Evolutionary conservation across 78 protist species (phyloP), one percentile per base, ranked within the genome.

Genomic region (Emiliania huxleyi): DNA sequence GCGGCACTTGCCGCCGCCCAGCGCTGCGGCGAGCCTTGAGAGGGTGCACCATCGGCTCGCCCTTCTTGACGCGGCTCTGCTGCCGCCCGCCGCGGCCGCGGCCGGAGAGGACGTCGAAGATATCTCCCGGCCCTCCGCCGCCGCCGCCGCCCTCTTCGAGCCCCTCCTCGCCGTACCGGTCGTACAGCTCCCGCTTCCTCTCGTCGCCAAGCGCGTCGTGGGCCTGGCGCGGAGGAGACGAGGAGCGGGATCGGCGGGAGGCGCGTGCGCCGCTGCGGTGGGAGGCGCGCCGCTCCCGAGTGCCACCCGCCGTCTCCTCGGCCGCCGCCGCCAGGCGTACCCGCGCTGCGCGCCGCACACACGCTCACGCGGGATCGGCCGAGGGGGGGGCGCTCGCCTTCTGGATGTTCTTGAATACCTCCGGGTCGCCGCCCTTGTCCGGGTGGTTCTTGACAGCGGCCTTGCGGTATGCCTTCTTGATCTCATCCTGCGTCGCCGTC

Each of bases 391-490:
- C 29, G 29, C 62, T 8, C 75, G 33, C 99, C 11, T 85, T 87
- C 37, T 95, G 91, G 81, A 98, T 93, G 92, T 97, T 98, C 94
- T 98, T 97, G 97, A 98, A 98, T 94, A 92, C 46, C 91, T 88
- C 91, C 73, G 37, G 45, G 38, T 88, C 81, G 2, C 92, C 90
- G 38, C 92, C 94, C 94, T 96, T 96, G 94, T 98, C 99, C 37
- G 99, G 99, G 85, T 98, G 99, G 93, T 95, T 96, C 96, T 98
- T 97, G 40, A 97, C 93, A 25, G 99, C 99, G 87, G 97, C 87
- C 95, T 97, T 97, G 35, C 93, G 91, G 95, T 95, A 97, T 12
- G 97, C 96, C 87, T 92, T 92, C 87, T 46, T 84, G 87, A 92
- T 69, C 48, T 56, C 19, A 19, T 43, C 89, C 21, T 19, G 33